phyloP scores from a whole-genome alignment of 2,329 filamentous ascomycete genomes.

The Cercospora nicotianae region DNA sequence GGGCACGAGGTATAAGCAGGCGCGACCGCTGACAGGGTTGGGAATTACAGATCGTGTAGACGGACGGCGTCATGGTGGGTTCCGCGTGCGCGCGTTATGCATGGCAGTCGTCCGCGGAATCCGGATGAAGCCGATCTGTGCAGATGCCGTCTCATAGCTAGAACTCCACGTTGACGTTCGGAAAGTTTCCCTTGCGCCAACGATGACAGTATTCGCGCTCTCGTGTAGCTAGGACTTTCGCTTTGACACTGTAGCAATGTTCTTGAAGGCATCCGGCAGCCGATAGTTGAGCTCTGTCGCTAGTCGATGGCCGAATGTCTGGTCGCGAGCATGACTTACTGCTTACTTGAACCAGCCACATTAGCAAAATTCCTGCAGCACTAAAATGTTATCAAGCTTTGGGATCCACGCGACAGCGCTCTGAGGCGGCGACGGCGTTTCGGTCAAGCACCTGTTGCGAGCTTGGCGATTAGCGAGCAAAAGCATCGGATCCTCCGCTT shows the following conservation, averaged over 20 bases:
- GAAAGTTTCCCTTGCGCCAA: not conserved
- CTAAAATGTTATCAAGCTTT: not conserved
- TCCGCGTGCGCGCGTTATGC: not conserved
- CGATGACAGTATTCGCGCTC: not conserved
- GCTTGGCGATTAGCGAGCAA: not conserved
- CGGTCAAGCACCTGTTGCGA: not conserved
- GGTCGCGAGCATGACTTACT: not conserved
- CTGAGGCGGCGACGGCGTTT: not conserved
- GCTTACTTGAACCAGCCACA: not conserved
- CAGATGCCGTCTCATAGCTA: not conserved
- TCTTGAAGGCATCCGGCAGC: not conserved
- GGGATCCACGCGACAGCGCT: not conserved
- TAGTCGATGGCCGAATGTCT: not conserved
- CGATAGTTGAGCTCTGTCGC: not conserved
- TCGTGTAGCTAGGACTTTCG: not conserved
- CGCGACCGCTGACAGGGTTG: not conserved
- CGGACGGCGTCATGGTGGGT: not conserved
- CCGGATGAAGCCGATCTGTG: not conserved
- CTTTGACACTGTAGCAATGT: not conserved
- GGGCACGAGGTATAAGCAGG: slow-evolving; percentile 3
- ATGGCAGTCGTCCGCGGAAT: not conserved
- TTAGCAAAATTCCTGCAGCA: not conserved
- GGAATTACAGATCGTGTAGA: not conserved
- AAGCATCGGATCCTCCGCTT: not conserved
- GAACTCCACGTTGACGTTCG: not conserved